Percentiles rank a stretch among this genome's conserved stretches.
Evolutionary conservation across 2,329 filamentous ascomycete species (phyloP).

Genomic region (Fusarium sp.): DNA sequence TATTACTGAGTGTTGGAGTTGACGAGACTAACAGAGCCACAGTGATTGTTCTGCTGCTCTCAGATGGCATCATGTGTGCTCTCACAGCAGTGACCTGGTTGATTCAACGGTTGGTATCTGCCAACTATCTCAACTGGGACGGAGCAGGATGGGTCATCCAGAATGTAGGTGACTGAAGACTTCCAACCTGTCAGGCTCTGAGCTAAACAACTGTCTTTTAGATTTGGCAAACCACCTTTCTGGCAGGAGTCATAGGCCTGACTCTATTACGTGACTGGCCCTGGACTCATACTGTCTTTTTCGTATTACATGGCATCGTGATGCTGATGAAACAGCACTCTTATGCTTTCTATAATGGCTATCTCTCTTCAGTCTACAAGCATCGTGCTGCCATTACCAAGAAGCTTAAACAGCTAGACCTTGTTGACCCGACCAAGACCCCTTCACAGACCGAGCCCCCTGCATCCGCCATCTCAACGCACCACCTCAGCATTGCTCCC

Average conservation of each 20-base stretch:
- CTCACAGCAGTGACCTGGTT: constrained; percentile 73
- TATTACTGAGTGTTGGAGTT: background rate
- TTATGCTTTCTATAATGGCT: constrained; percentile 82
- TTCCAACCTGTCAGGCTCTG: background rate
- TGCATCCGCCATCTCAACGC: constrained; percentile 56
- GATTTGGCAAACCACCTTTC: constrained; percentile 76
- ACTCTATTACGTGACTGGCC: constrained; percentile 80
- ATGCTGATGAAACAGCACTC: constrained; percentile 89
- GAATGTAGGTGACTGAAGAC: constrained; percentile 58
- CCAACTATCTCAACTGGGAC: constrained; percentile 75
- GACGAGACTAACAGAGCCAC: constrained; percentile 5
- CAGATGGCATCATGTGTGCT: constrained; percentile 76
- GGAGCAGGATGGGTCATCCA: constrained; percentile 78
- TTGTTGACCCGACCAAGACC: constrained; percentile 58
- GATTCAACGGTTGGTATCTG: constrained; percentile 70
- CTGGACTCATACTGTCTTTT: constrained; percentile 85
- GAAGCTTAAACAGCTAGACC: constrained; percentile 68
- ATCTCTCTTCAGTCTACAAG: constrained; percentile 71
- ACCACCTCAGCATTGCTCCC: constrained; percentile 56
- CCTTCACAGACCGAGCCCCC: constrained; percentile 57
- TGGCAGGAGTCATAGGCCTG: constrained; percentile 71
- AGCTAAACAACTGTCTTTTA: constrained; percentile 40
- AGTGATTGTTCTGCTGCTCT: constrained; percentile 66
- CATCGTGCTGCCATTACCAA: constrained; percentile 57
- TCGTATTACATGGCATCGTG: constrained; percentile 77